A percentile compares a stretch with the other conserved stretches of the same genome.
These are phyloP conservation scores for Passalora sequoiae DNA, from an alignment of 2,329 filamentous ascomycete genomes.

Conservation along the genomic window DNA sequence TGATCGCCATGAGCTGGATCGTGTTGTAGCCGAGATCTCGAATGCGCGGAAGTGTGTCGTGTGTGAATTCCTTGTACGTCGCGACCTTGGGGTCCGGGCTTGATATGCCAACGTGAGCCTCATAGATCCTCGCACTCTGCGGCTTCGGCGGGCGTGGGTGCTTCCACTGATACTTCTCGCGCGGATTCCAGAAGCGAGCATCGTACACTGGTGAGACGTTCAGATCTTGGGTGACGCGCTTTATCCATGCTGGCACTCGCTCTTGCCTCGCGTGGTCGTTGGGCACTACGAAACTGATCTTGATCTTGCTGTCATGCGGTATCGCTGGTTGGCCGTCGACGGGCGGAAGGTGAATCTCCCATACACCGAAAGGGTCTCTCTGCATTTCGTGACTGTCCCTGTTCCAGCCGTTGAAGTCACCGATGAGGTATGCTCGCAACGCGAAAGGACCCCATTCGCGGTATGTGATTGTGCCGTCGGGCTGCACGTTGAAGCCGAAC, in stretches of 20 bases:
- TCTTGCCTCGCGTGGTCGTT: slow-evolving; percentile 72
- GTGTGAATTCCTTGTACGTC: slow-evolving; percentile 96
- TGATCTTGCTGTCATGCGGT: slow-evolving; percentile 90
- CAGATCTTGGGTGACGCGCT: slow-evolving; percentile 90
- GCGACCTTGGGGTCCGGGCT: slow-evolving; percentile 82
- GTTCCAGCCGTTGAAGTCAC: slow-evolving; percentile 95
- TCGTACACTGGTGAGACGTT: slow-evolving; percentile 88
- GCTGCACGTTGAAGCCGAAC: slow-evolving; percentile 77
- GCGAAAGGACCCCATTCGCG: slow-evolving; percentile 96
- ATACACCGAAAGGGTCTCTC: slow-evolving; percentile 78
- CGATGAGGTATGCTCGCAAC: slow-evolving; percentile 74
- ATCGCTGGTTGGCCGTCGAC: slow-evolving; percentile 73
- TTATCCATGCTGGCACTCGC: slow-evolving; percentile 93
- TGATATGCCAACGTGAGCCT: slow-evolving; percentile 97
- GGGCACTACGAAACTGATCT: slow-evolving; percentile 77
- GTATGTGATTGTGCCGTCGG: slow-evolving; percentile 81
- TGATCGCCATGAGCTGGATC: slow-evolving; percentile 97
- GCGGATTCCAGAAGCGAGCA: slow-evolving; percentile 95
- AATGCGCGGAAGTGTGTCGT: slow-evolving; percentile 86
- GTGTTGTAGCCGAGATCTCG: slow-evolving; percentile 89
- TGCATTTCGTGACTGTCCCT: slow-evolving; percentile 78
- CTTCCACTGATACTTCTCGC: slow-evolving; percentile 80
- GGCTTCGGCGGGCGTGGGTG: slow-evolving; percentile 78
- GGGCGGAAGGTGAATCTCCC: slow-evolving; percentile 73
- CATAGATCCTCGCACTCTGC: slow-evolving; percentile 82